Percentiles rank a stretch among this genome's conserved stretches.
These are phyloP conservation scores for Cladophialophora immunda DNA, from an alignment of 2,329 filamentous ascomycete genomes.

Conservation along the genomic window DNA sequence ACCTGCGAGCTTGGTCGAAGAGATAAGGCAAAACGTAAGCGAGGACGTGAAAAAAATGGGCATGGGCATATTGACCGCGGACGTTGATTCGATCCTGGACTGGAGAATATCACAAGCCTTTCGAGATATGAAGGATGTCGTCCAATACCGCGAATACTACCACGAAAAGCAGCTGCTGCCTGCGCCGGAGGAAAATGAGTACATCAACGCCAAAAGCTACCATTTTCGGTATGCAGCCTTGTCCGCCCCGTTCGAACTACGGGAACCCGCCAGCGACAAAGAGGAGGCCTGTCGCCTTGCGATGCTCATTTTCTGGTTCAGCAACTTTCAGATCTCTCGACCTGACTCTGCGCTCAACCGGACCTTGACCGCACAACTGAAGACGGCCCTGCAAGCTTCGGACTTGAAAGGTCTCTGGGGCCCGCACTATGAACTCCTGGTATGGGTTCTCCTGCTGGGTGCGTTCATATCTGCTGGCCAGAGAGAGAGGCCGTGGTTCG, in stretches of 20 bases:
- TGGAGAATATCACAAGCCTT: constrained; percentile 30
- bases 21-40: constrained; percentile 23
- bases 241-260: constrained; percentile 27
- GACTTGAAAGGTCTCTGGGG: constrained; percentile 27
- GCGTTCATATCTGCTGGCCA: constrained; percentile 28
- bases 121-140: constrained; percentile 29
- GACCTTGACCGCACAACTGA: constrained; percentile 28
- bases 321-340: constrained; percentile 26
- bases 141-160: constrained; percentile 32
- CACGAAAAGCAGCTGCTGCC: constrained; percentile 29
- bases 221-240: constrained; percentile 30
- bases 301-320: constrained; percentile 32
- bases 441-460: constrained; percentile 28
- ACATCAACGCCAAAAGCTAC: constrained; percentile 32
- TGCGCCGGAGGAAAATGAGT: constrained; percentile 21
- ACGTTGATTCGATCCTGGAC: constrained; percentile 25
- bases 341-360: constrained; percentile 29
- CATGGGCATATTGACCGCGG: constrained; percentile 20
- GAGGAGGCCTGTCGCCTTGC: constrained; percentile 28
- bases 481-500: constrained; percentile 29
- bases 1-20: constrained; percentile 20
- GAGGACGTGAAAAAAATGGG: constrained; percentile 29
- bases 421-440: constrained; percentile 23
- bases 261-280: constrained; percentile 29
- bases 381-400: constrained; percentile 23